Base-by-base conservation (phyloP, 495 filamentous ascomycete species). In the Delitschia confertaspora region DNA sequence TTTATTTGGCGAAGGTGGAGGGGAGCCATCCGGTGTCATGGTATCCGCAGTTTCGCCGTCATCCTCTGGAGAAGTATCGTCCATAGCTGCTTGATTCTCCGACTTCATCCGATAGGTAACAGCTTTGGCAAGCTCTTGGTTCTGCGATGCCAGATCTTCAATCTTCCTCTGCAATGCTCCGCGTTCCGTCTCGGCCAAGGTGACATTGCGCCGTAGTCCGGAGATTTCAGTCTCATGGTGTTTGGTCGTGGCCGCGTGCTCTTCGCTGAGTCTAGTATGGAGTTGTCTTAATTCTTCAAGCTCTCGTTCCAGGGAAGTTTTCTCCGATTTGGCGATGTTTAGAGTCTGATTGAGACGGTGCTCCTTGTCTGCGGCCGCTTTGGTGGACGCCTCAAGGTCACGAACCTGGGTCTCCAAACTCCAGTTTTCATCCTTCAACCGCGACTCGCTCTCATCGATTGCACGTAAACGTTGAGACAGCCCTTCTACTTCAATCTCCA, bases 371-470 rank as follows among this genome's bases (percentile, higher is more conserved):
- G 78, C 70, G 0, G 81, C 72, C 7, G 91, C 87, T 56, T 75
- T 80, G 33, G 74, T 69, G 11, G 72, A 63, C 6, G 82, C 74
- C 47, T 81, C 70, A 19, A 88, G 67, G 39, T 95, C 88, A 43
- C 93, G 91, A 19, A 85, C 75, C 52, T 83, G 80, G 1, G 87
- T 87, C 64, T 95, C 91, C 31, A 98, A 71, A 47, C 81, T 84
- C 91, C 91, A 98, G 57, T 96, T 98, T 59, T 94, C 89, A 58
- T 98, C 91, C 61, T 95, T 96, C 62, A 88, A 93, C 13, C 84
- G 78, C 60, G 87, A 82, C 65, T 98, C 91, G 55, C 82, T 93
- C 61, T 96, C 91, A 55, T 95, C 88, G 24, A 96, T 68, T 5
- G 70, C 70, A 54, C 81, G 81, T 34, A 95, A 69, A 8, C 86